Evolutionary conservation across 768 basidiomycete species (phyloP).

Genomic region (Lactifluus volemus): DNA sequence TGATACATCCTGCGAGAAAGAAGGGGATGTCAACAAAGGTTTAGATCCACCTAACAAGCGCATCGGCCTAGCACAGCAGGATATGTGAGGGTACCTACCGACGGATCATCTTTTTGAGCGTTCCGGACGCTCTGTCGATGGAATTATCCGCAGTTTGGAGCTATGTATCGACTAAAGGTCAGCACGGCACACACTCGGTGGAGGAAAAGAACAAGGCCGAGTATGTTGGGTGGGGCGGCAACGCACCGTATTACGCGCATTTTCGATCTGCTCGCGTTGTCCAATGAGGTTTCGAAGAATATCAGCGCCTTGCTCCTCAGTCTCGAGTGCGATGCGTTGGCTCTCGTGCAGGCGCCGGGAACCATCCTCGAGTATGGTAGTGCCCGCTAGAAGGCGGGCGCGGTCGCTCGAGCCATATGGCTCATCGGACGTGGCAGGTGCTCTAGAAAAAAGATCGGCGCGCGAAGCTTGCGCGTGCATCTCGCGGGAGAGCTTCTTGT

Average conservation of each 20-base stretch:
- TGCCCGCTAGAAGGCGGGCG: constrained; percentile 71
- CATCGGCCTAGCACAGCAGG: constrained; percentile 12
- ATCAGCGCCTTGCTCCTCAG: constrained; percentile 91
- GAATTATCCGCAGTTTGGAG: constrained; percentile 78
- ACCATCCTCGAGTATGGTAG: constrained; percentile 74
- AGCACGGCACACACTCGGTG: neutral
- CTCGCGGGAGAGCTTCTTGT: constrained; percentile 78
- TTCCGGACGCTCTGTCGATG: constrained; percentile 86
- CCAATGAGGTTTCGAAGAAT: constrained; percentile 76
- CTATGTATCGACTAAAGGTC: constrained; percentile 31
- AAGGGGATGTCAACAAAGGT: constrained; percentile 12
- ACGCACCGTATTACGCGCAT: constrained; percentile 79
- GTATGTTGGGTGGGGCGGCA: neutral
- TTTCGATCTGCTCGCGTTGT: constrained; percentile 93
- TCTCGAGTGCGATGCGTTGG: constrained; percentile 89
- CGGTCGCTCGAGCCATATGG: constrained; percentile 65
- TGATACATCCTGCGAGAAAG: constrained; percentile 82
- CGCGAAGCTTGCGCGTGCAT: constrained; percentile 62
- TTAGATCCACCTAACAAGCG: constrained; percentile 23
- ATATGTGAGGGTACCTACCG: constrained; percentile 47
- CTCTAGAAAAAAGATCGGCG: constrained; percentile 54
- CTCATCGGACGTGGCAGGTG: constrained; percentile 64
- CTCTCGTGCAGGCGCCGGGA: constrained; percentile 79
- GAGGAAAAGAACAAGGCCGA: neutral
- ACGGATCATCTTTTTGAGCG: constrained; percentile 91